Conservation (phyloP, 176 grass and related monocot genomes). For the Musa acuminata region DNA sequence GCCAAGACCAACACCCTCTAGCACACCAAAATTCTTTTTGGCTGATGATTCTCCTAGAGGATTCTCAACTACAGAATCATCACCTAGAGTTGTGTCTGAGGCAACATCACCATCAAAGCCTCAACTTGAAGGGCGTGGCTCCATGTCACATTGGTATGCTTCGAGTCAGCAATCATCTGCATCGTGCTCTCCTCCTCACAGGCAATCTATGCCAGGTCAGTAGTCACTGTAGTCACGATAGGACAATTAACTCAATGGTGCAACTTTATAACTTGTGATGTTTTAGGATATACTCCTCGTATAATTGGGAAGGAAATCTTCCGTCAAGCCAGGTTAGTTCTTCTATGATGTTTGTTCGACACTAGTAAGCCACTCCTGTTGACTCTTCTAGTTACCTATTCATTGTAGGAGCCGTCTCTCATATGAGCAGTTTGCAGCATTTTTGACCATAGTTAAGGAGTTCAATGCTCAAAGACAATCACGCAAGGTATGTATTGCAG, state of each 20-base stretch:
- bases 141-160: constrained; percentile 48
- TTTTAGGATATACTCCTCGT: constrained; percentile 45
- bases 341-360: background rate
- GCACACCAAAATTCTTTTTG: constrained; percentile 41
- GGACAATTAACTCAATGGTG: background rate
- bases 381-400: background rate
- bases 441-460: constrained; percentile 85
- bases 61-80: constrained; percentile 49
- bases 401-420: constrained; percentile 63
- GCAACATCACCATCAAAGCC: constrained; percentile 56
- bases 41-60: constrained; percentile 41
- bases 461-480: constrained; percentile 84
- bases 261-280: constrained; percentile 6
- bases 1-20: constrained; percentile 29
- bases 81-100: constrained; percentile 64
- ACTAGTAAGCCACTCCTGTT: background rate
- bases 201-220: constrained; percentile 55
- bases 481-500: constrained; percentile 40
- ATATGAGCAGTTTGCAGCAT: constrained; percentile 88
- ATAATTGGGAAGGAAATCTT: constrained; percentile 98
- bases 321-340: constrained; percentile 76
- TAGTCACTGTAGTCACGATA: background rate
- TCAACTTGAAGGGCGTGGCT: constrained; percentile 25
- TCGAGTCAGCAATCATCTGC: constrained; percentile 72
- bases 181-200: constrained; percentile 55